phyloP scores from a whole-genome alignment of 1,284 basidiomycete species.

The Wallemia mellicola region DNA sequence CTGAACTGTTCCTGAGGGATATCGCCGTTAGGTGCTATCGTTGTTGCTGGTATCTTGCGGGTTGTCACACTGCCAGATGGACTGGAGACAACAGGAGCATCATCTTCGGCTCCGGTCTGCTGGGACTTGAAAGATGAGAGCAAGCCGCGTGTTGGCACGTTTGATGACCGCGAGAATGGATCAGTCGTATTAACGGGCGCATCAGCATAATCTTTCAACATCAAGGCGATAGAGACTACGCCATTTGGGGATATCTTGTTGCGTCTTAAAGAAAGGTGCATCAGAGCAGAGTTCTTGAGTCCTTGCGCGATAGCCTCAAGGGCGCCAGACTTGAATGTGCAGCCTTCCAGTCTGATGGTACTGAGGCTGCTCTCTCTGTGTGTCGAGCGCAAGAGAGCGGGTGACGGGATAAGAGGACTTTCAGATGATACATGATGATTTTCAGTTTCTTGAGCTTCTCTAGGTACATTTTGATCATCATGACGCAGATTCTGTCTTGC shows the following conservation, averaged over 20 bases:
- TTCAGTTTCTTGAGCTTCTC: no score
- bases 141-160: no score
- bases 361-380: conserved; percentile 17
- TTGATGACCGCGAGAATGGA: conserved; percentile 9
- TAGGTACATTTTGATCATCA: no score
- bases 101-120: conserved; percentile 19
- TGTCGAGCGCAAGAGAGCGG: neutral
- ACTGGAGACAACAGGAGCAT: conserved; percentile 42
- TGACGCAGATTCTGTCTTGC: conserved; percentile 4
- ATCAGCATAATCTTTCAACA: conserved; percentile 86
- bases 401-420: neutral
- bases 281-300: conserved; percentile 47
- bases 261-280: conserved; percentile 56
- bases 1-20: neutral
- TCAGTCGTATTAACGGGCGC: no score
- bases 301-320: conserved; percentile 49
- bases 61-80: conserved; percentile 46
- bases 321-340: conserved; percentile 33
- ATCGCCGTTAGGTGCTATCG: no score
- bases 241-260: conserved; percentile 55
- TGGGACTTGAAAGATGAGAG: neutral
- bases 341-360: conserved; percentile 59
- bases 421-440: no score
- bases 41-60: conserved; percentile 32
- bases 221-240: conserved; percentile 65